phyloP scores from a whole-genome alignment of 768 basidiomycete species.

The Harrya chromipes region DNA sequence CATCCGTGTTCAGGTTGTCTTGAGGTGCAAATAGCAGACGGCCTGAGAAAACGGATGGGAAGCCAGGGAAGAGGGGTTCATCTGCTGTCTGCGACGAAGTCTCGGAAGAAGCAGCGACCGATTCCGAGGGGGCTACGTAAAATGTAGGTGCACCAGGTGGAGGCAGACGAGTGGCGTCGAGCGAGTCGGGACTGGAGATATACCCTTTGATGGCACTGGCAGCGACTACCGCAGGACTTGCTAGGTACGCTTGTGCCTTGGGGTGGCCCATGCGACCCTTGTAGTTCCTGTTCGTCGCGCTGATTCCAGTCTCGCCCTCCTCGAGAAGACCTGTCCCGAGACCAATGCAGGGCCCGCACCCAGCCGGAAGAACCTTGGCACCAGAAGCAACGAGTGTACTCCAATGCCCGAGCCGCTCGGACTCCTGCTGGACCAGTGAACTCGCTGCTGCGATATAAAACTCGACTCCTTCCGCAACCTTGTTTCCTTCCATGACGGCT shows the following conservation, averaged over 20 bases:
- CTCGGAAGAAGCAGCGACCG: constrained; percentile 28
- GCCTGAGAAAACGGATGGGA: constrained; percentile 81
- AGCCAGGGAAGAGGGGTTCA: constrained; percentile 75
- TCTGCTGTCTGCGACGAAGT: constrained; percentile 26
- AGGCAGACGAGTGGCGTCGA: constrained; percentile 54
- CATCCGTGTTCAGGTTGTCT: constrained; percentile 97
- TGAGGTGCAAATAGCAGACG: constrained; percentile 91
- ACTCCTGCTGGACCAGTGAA: constrained; percentile 86
- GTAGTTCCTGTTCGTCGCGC: constrained; percentile 98
- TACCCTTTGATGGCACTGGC: constrained; percentile 92
- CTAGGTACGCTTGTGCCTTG: constrained; percentile 92
- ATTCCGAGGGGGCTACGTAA: constrained; percentile 41
- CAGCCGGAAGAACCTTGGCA: constrained; percentile 89
- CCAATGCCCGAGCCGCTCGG: constrained; percentile 87
- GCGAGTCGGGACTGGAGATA: constrained; percentile 77
- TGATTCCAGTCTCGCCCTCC: constrained; percentile 94
- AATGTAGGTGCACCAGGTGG: constrained; percentile 53
- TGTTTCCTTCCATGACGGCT: constrained; percentile 77
- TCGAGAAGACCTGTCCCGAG: constrained; percentile 89
- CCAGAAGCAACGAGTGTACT: constrained; percentile 80
- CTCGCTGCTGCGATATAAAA: constrained; percentile 98
- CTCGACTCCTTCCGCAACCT: constrained; percentile 84
- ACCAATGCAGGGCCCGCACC: constrained; percentile 98
- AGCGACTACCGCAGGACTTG: constrained; percentile 95
- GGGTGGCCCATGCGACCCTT: constrained; percentile 99